These are phyloP conservation scores for Quercus parvula DNA, from an alignment of 306 rosid species.

Conservation along the genomic window DNA sequence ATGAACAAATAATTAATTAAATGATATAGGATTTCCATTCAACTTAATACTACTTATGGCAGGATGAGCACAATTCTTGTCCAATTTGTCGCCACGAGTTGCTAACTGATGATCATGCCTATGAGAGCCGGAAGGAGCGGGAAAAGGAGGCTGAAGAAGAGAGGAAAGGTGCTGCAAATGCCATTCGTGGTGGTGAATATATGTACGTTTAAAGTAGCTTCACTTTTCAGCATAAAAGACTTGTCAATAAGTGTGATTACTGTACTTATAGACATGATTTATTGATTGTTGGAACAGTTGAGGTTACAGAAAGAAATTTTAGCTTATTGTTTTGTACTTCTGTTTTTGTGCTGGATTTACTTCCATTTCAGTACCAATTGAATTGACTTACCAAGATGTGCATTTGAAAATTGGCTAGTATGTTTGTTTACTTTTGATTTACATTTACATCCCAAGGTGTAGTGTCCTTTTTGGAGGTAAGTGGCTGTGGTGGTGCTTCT, in stretches of 20 bases:
- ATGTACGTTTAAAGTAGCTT: slow-evolving; percentile 69
- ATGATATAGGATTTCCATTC: not conserved
- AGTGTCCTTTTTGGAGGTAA: not conserved
- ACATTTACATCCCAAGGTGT: not conserved
- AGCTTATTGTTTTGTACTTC: not conserved
- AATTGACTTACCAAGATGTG: not conserved
- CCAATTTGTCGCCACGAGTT: slow-evolving; percentile 86
- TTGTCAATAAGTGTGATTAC: not conserved
- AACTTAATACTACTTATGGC: slow-evolving; percentile 18
- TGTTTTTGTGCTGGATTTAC: not conserved
- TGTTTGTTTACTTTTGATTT: too few species aligned
- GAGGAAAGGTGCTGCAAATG: slow-evolving; percentile 92
- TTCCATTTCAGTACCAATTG: not conserved
- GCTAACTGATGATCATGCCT: slow-evolving; percentile 80
- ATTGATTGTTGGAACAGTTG: slow-evolving; percentile 11
- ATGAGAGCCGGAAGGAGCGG: slow-evolving; percentile 97
- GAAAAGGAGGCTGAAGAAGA: slow-evolving; percentile 96
- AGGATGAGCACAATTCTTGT: slow-evolving; percentile 91
- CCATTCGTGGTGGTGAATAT: slow-evolving; percentile 89
- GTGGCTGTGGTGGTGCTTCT: not conserved
- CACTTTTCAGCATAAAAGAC: not conserved
- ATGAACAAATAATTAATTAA: not conserved
- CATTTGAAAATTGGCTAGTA: not conserved
- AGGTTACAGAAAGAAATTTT: not conserved
- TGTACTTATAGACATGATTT: slow-evolving; percentile 2